Evolutionary conservation across 805 yeast species (phyloP), one percentile per base, ranked within the genome.

Genomic region (Ogataea pignaliae): DNA sequence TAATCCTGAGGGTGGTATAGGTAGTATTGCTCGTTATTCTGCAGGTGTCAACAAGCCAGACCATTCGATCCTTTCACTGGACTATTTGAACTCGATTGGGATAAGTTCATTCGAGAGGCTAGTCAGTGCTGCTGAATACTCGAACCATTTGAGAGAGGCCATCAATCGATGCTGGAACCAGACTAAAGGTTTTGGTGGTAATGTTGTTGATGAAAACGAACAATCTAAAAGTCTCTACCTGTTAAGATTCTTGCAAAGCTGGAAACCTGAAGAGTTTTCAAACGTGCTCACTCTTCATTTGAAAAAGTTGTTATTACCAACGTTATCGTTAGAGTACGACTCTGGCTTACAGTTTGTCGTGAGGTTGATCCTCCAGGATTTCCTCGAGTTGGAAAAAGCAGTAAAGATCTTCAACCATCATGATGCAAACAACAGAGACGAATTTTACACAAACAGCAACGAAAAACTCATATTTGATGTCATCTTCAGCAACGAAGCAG

Each of bases 351-450:
- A 62, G 34, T 58, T 73, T 11, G 49, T 72, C 7, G 44, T 65
- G n/a, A 66, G 61, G 28, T 45, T 75, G 36, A 52, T 74, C 1
- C 44, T 66, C 11, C 64, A 69, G 41, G 71, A 66, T 15, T 59
- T 73, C 34, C 48, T 71, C 2, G 50, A 57, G 2, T 38, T 75
- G 3, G 56, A 64, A 13, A 49, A 62, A 1, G 51, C 72, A 1
- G 57, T 68, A 6, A 68, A 65, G 13, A 51, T 71, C 5, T 53
- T 57, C 57, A 64, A 36, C 14, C 14, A n/a, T 13, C 38, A 33
- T 16, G 46, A 42, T 18, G 30, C 36, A 29, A 34, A 28, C 37
- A 37, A 33, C 3, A 50, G 46, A 21, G 56, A 54, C 42, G 56
- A 53, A 14, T 54, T 52, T 40, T 43, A 50, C 5, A 44, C 40